phyloP scores from a whole-genome alignment of 345 rosid species.

The Eucalyptus victrix region DNA sequence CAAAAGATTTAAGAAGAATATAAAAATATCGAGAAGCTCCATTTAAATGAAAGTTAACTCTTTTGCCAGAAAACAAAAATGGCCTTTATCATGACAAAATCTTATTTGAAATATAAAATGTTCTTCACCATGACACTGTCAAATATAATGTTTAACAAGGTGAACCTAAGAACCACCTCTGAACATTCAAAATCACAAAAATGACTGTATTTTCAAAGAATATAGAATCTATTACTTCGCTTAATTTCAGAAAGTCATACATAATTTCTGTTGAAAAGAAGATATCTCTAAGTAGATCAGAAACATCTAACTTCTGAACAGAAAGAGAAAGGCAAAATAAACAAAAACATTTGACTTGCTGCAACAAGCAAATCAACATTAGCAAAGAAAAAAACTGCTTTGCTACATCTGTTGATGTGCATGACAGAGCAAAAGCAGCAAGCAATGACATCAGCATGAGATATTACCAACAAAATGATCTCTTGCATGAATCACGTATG shows the following conservation, averaged over 20 bases:
- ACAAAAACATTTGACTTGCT: not conserved
- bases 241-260: not conserved
- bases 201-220: not conserved
- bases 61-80: not conserved
- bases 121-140: not conserved
- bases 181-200: not conserved
- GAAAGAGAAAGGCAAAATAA: not conserved
- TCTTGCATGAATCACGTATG: not conserved
- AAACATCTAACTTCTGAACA: not conserved
- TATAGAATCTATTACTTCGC: not conserved
- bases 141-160: not conserved
- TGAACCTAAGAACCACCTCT: not conserved
- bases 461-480: not conserved
- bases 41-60: not conserved
- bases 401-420: not conserved
- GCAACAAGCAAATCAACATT: not conserved
- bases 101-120: not conserved
- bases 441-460: not conserved
- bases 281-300: not conserved
- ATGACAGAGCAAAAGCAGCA: not conserved
- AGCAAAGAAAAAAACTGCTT: not conserved
- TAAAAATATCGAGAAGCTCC: not conserved
- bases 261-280: not conserved
- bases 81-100: not conserved
- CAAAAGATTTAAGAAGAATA: not conserved